Evolutionary conservation across 2,329 filamentous ascomycete species (phyloP), one percentile per base, ranked within the genome.

Genomic region (Capronia coronata): DNA sequence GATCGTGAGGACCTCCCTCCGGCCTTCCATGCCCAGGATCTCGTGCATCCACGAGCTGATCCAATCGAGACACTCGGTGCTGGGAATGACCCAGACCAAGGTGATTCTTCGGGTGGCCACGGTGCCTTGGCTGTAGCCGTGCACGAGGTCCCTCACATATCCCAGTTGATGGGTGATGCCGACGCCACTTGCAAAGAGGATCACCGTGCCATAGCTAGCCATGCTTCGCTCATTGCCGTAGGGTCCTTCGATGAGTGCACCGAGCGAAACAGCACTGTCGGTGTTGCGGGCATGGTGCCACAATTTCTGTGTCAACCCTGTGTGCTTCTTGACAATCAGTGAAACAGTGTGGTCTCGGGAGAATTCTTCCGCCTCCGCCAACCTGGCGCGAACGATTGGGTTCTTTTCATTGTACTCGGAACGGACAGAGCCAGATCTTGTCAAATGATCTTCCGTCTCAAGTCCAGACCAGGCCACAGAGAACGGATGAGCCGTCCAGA

Each of bases 81-180:
- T 87, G 54, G 93, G 87, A 57, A 97, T 86, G 63, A 95, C 84
- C 93, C 93, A 97, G 52, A 96, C 80, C 6, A 97, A 80, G 1
- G 84, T 87, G 40, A 97, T 71, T 34, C 84, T 82, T 44, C 89
- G 83, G 2, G 87, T 88, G 3, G 91, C 89, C 30, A 89, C 82
- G 1, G 82, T 89, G 51, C 81, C 79, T 1, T 79, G 73, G 46
- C 80, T 79, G 66, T 78, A 84, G 2, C 84, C 84, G 46, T 81
- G 71, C 51, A 91, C 77, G 3, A 91, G 73, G 44, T 93, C 84
- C 48, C 82, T 83, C 7, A 96, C 78, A 66, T 94, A 94, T 27
- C 89, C 87, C 23, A 97, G 80, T 65, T 94, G 89, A 67, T 97
- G 91, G 1, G 91, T 95, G 69, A 98, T 97, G 55, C 93, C 93